These are phyloP conservation scores for Diatrype stigma DNA, from an alignment of 2,329 filamentous ascomycete genomes.

Conservation along the genomic window DNA sequence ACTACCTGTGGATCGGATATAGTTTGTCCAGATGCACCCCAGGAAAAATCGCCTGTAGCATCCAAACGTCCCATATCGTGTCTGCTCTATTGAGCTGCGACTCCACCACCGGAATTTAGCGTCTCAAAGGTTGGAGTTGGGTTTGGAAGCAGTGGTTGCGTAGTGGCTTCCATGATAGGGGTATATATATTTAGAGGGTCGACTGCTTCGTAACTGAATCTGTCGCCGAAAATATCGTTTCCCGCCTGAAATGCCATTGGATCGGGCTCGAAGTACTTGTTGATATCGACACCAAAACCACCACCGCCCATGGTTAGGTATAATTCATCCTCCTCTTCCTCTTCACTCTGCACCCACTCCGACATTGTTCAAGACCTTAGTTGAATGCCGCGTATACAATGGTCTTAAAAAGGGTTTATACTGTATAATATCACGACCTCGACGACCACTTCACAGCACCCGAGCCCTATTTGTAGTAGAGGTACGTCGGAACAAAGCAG, in stretches of 20 bases:
- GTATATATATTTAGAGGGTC: no score
- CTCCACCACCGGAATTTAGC: not conserved
- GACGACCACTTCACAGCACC: not conserved
- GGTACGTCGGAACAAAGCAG: not conserved
- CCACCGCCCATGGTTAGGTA: no score
- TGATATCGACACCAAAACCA: no score
- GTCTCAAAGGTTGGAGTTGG: no score
- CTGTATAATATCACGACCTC: not conserved
- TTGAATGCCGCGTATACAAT: not conserved
- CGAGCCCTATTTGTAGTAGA: not conserved
- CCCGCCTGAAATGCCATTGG: no score
- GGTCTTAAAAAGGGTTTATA: not conserved
- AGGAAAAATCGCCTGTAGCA: not conserved
- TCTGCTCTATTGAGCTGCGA: not conserved
- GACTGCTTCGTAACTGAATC: no score
- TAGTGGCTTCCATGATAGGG: no score
- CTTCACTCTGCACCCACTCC: not conserved
- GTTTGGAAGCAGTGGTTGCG: no score
- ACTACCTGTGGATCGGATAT: not conserved
- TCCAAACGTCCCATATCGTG: not conserved
- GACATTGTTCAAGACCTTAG: not conserved
- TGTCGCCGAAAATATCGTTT: no score
- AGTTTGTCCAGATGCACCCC: not conserved
- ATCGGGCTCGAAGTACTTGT: no score
- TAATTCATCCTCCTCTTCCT: not conserved